Base-by-base conservation (phyloP, 768 basidiomycete genomes). In the Rubroboletus pulcherrimus region DNA sequence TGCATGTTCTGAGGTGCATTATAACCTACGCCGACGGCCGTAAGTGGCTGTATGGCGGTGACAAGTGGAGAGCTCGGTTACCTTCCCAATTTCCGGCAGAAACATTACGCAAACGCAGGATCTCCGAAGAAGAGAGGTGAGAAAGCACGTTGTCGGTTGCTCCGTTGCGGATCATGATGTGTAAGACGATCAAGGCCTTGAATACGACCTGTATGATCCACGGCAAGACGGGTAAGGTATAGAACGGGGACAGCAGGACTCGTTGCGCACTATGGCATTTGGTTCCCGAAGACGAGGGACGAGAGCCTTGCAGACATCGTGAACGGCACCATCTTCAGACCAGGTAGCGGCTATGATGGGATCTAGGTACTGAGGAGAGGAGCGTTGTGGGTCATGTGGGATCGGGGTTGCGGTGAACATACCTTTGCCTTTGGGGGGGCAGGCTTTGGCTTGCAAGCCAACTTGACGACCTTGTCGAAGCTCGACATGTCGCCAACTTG, bases 121-220 rank as follows among this genome's bases (percentile, higher is more conserved):
- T 78, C 62, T 96, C 91, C 2, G 85, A 81, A 34, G 86, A 81
- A 6, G 91, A 86, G 38, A 98, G 81, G 72, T 93, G 88, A 12
- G 82, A 77, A 19, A 98, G 80, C 12, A 98, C 83, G 67, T 94
- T 92, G 76, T 98, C 94, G 7, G 95, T 97, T 3, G 91, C 81
- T n/a, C 97, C 97, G 58, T 91, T 93, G 29, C 97, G 85, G 69
- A 98, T 91, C 91, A 99, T 93, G 33, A 87, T 92, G 70, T 99
- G 97, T 7, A 98, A 77, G 4, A 96, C 92, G 63, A 99, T 87
- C 62, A 98, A 77, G 0, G 94, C 93, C 69, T 99, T 99, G 83
- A 98, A 98, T n/a, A 92, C 94, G 61, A 98, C 81, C 94, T 97
- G 64, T 49, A 42, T 2, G 26, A 53, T 46, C 17, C 33, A 39